These are phyloP conservation scores for Albatrellus ellisii DNA, from an alignment of 768 basidiomycete species.

Conservation along the genomic window DNA sequence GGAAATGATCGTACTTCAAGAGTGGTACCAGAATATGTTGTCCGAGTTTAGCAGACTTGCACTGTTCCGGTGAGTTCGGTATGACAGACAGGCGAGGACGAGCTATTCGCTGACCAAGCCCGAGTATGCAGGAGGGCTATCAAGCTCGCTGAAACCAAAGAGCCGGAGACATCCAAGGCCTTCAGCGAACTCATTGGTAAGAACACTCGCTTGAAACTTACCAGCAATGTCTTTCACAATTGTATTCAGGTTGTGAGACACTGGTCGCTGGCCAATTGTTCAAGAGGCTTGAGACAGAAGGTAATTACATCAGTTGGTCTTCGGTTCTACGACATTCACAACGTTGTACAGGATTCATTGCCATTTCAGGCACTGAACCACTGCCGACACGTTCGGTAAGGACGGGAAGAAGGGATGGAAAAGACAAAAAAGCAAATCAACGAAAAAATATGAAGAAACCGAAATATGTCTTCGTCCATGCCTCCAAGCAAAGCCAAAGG, in stretches of 20 bases:
- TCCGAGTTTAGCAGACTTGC: conserved; percentile 57
- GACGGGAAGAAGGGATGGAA: conserved; percentile 24
- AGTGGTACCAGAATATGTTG: conserved; percentile 45
- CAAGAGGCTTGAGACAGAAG: conserved; percentile 58
- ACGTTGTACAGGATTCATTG: conserved; percentile 40
- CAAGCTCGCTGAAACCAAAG: conserved; percentile 46
- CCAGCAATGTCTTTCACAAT: conserved; percentile 1
- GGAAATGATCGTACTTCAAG: conserved; percentile 47
- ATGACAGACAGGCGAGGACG: neutral
- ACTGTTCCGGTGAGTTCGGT: conserved; percentile 50
- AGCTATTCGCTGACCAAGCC: neutral
- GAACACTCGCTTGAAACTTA: conserved; percentile 10
- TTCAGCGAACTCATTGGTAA: conserved; percentile 53
- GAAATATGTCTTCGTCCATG: conserved; percentile 43
- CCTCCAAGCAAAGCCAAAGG: conserved; percentile 27
- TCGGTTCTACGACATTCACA: neutral
- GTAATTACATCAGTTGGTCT: conserved; percentile 21
- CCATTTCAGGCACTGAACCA: conserved; percentile 26
- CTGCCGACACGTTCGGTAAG: conserved; percentile 31
- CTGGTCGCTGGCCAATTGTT: conserved; percentile 48
- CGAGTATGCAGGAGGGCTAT: conserved; percentile 42
- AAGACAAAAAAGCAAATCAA: conserved; percentile 24
- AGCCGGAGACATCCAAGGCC: conserved; percentile 27
- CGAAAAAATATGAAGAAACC: conserved; percentile 42
- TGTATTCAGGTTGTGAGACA: conserved; percentile 34